phyloP scores from a whole-genome alignment of 768 basidiomycete genomes.

The Lactifluus hygrophoroides region DNA sequence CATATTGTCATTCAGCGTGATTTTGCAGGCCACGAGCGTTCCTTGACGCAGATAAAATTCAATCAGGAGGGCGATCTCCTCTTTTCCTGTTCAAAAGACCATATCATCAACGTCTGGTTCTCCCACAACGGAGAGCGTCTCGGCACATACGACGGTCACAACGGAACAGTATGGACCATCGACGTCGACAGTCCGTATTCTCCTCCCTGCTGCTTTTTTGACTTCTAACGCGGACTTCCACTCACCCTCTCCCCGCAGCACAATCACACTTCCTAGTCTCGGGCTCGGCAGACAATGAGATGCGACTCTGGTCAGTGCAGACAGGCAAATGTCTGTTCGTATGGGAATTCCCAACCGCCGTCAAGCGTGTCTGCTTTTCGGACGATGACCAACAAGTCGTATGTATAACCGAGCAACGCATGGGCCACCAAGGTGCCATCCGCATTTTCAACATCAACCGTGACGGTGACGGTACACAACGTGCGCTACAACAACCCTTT shows the following conservation, averaged over 20 bases:
- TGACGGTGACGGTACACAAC: conserved; percentile 71
- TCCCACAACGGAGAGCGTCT: conserved; percentile 95
- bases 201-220: neutral
- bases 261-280: conserved; percentile 82
- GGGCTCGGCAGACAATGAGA: conserved; percentile 88
- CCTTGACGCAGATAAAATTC: conserved; percentile 96
- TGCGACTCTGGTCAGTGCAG: conserved; percentile 83
- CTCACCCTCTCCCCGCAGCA: conserved; percentile 36
- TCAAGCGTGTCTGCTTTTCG: conserved; percentile 91
- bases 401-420: conserved; percentile 94
- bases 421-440: conserved; percentile 87
- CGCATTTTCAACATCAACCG: conserved; percentile 83
- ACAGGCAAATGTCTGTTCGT: conserved; percentile 88
- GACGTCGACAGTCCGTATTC: conserved; percentile 79
- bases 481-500: conserved; percentile 38
- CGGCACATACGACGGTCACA: conserved; percentile 94
- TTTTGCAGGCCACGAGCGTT: conserved; percentile 82
- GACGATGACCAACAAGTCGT: conserved; percentile 77
- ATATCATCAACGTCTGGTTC: conserved; percentile 93
- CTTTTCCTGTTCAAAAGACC: conserved; percentile 94
- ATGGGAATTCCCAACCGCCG: conserved; percentile 98
- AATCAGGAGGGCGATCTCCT: conserved; percentile 94
- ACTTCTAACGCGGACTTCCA: neutral
- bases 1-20: neutral
- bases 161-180: conserved; percentile 94